A percentile compares a stretch with the other conserved stretches of the same genome.
Evolutionary conservation across 2,329 filamentous ascomycete species (phyloP).

Genomic region (Xylaria digitata): DNA sequence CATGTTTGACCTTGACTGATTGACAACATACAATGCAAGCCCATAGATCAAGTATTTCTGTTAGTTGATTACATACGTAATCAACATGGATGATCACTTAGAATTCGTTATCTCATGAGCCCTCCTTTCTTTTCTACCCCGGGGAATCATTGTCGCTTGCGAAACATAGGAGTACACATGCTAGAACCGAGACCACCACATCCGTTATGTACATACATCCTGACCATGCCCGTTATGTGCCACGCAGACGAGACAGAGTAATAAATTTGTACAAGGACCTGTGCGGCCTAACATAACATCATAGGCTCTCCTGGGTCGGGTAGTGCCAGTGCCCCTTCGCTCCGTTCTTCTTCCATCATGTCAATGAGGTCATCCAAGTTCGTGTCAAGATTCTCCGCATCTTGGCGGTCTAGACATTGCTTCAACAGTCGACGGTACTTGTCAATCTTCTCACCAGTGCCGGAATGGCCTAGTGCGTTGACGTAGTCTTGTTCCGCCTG

Average conservation of each 20-base stretch:
- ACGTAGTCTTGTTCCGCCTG: constrained; percentile 75
- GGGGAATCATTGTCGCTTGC: constrained; percentile 14
- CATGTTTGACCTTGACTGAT: not conserved
- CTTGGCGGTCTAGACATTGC: constrained; percentile 74
- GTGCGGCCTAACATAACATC: constrained; percentile 41
- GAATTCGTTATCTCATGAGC: constrained; percentile 7
- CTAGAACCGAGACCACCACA: constrained; percentile 3
- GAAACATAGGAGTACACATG: constrained; percentile 14
- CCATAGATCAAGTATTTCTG: not conserved
- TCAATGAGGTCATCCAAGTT: constrained; percentile 70
- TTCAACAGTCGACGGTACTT: constrained; percentile 77
- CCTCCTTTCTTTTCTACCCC: constrained; percentile 14
- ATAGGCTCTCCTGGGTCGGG: constrained; percentile 42
- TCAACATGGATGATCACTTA: not conserved
- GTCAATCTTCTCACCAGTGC: constrained; percentile 77
- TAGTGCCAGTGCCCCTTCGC: constrained; percentile 52
- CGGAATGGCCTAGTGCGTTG: constrained; percentile 73
- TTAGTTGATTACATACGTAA: not conserved
- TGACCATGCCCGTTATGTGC: constrained; percentile 7
- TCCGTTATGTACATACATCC: constrained; percentile 24
- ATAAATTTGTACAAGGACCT: not conserved
- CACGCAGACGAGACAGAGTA: constrained; percentile 1
- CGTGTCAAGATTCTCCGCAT: constrained; percentile 74
- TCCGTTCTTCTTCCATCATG: constrained; percentile 71
- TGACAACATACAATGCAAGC: not conserved